Evolutionary conservation across 805 yeast species (phyloP), one percentile per base, ranked within the genome.

Genomic region (Candida coleopterorum): DNA sequence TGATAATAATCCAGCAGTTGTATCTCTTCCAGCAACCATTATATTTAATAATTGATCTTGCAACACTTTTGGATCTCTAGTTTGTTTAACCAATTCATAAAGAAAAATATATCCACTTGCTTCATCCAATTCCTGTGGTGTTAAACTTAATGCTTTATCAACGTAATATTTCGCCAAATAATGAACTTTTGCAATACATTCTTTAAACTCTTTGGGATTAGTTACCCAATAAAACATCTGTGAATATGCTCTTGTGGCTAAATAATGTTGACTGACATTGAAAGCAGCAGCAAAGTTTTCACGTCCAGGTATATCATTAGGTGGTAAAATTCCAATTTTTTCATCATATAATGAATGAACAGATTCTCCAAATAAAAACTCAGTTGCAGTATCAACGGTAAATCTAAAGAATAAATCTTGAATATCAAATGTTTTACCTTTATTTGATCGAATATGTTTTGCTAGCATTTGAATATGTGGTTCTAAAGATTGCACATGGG

Each of bases 11-110:
- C 64, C 57, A 14, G 67, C 68, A 23, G 68, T 62, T 9, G 68
- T 62, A 40, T 59, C 62, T 48, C 68, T 51, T 21, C 67, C 68
- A 16, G 68, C 68, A 31, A 64, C 48, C 56, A 64, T 55, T 32
- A 64, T 64, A 43, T 64, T 64, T 47, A 64, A 58, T 43, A 62
- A 54, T 44, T 64, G 70, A 45, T 64, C 70, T 41, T 56, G 58
- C 37, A 64, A 58, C 3, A 59, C 56, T 43, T 53, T 49, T 8
- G 63, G 61, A 42, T 64, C 49, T 43, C 58, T 56, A 6, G 70
- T 64, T 35, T 58, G 57, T 46, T 64, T 64, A 26, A 52, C 67
- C 47, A 64, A 60, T 42, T 64, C 70, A 41, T 63, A 64, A 45
- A 64, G 58, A 47, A 63, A 64, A 9, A 59, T 49, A 42, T 64